Evolutionary conservation across 192 early-diverging fungal genomes (phyloP).

Genomic region (Endogone sp.): DNA sequence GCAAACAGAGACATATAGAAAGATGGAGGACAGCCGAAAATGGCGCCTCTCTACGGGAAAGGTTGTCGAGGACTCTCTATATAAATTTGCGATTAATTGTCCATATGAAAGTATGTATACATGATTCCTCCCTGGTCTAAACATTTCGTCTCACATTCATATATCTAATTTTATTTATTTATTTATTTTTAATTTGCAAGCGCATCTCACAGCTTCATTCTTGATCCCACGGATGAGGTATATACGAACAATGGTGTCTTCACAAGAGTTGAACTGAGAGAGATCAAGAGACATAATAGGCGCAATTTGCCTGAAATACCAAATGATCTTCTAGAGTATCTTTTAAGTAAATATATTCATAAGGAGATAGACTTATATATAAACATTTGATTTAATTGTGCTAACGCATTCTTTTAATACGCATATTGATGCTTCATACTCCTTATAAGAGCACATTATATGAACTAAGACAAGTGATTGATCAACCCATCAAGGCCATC

Average conservation of each 20-base stretch:
- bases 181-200: constrained; percentile 1
- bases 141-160: neutral
- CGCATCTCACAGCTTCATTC: constrained; percentile 6
- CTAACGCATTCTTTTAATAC: too few species aligned
- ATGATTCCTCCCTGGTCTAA: neutral
- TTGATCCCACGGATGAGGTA: constrained; percentile 8
- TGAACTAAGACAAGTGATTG: neutral
- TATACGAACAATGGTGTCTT: constrained; percentile 6
- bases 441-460: neutral
- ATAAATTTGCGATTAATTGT: constrained; percentile 10
- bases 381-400: neutral
- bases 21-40: constrained; percentile 5
- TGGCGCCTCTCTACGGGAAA: constrained; percentile 12
- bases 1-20: neutral
- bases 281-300: constrained; percentile 4
- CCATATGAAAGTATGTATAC: neutral
- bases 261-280: neutral
- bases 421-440: too few species aligned
- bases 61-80: constrained; percentile 1
- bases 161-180: neutral
- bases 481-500: constrained; percentile 4
- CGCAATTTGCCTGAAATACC: constrained; percentile 6
- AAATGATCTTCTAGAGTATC: constrained; percentile 5
- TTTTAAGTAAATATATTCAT: neutral
- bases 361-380: too few species aligned